Evolutionary conservation across 192 early-diverging fungal genomes (phyloP), one percentile per base, ranked within the genome.

Genomic region (Hyaloraphidium curvatum): DNA sequence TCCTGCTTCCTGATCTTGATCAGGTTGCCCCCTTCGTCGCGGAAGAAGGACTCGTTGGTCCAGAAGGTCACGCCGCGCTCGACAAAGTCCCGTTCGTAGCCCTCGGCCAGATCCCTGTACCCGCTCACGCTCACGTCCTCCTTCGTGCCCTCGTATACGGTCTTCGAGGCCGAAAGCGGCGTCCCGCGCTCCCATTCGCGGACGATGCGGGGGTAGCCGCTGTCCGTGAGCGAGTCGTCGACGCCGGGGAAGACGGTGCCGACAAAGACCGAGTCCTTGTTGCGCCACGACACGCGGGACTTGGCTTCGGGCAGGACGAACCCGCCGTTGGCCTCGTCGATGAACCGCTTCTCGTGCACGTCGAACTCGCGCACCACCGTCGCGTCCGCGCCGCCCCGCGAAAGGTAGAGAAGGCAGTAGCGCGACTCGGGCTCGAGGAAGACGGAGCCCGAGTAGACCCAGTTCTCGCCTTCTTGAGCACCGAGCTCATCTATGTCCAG

Each of bases 31-130:
- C 7, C 9, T 25, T 48, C 4, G 43, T 48, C 43, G 14, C 43
- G 11, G 43, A 22, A 48, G 43, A 22, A 48, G 7, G 43, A 22
- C 14, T 48, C 43, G 19, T 48, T 48, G 7, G 43, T 48, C 43
- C 43, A 48, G 25, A 48, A 48, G 17, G 43, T 48, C 11, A 48
- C 43, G 5, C 43, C 43, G 5, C 43, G 43, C 19, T 48, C 17
- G 43, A 48, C 43, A 48, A 48, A 48, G 23, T 48, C 43, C 5
- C 43, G 11, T 19, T 48, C 43, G 23, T 21, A 48, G 14, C 43
- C 43, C 4, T 14, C 17, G 7, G 14, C 43, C 7, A 48, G 23
- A 25, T 48, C 43, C 14, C 17, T 22, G 23, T 48, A 48, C 7
- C 17, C 43, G 43, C 17, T 25, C 11, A 48, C 43, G 43, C 17